Evolutionary conservation across 441 rosid species (phyloP), one percentile per base, ranked within the genome.

Genomic region (Adansonia rubrostipa): DNA sequence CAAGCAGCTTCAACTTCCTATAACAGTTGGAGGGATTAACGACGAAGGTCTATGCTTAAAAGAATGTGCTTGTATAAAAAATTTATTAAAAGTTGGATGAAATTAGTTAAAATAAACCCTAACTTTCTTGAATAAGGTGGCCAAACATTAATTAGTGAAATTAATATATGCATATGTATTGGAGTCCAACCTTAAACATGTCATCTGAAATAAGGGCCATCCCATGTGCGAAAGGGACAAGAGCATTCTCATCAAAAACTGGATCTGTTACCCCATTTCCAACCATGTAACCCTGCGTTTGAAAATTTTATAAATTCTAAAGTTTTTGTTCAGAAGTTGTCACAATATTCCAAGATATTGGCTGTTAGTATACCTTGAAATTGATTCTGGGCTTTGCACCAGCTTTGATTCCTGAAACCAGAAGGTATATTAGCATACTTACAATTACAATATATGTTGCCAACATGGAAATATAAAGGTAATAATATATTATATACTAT

Each of bases 201-300:
- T 85, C 85, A 15, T 87, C 78, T 1, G 93, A 89, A 48, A 89
- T 80, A 6, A 89, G 87, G 45, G 81, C 91, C 93, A 89, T 89
- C 15, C 93, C 91, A 76, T 87, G 87, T 0, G 78, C 80, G 28
- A 89, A 89, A 9, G 88, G 77, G 64, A 89, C 58, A 24, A 85
- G 78, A 53, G 90, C 86, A 75, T 74, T 77, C 8, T 84, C 88
- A 47, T 85, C 91, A 72, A 70, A 86, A 66, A 28, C 28, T 1
- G 2, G 19, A 19, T 62, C 77, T 4, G 86, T 63, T 22, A 80
- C 86, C 24, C 89, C 93, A 73, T 89, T 89, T 0, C 93, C 93
- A 47, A 88, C 77, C 78, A 87, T 64, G 79, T 88, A 88, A 36
- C 93, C 93, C 93, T 89, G 78, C 74, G 71, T 28, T 19, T 11